These are phyloP conservation scores for Pyropia yezoensis DNA, from an alignment of 23 red algal genomes.

Conservation along the genomic window DNA sequence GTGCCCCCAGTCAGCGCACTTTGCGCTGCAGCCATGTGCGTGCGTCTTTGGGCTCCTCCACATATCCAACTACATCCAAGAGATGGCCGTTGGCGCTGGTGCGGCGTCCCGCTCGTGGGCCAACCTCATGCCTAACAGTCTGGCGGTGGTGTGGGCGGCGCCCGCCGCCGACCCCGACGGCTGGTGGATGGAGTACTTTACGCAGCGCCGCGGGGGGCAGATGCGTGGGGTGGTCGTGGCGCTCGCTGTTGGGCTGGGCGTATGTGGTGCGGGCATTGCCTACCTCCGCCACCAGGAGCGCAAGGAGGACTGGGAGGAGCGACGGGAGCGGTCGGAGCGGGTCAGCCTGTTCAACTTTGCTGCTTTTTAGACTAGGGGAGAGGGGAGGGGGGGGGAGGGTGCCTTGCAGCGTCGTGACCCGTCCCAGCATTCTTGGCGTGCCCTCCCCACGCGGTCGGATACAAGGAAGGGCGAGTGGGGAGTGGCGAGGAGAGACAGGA, in stretches of 20 bases:
- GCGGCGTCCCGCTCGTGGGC: slow-evolving; percentile 47
- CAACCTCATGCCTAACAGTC: slow-evolving; percentile 90
- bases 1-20: slow-evolving; percentile 50
- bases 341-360: too few species aligned
- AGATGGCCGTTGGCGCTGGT: slow-evolving; percentile 72
- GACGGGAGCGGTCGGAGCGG: too few species aligned
- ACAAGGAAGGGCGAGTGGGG: too few species aligned
- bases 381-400: too few species aligned
- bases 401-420: too few species aligned
- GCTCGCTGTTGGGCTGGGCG: slow-evolving; percentile 26
- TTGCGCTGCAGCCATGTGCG: slow-evolving; percentile 39
- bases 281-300: slow-evolving; percentile 53
- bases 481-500: too few species aligned
- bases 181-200: slow-evolving; percentile 98
- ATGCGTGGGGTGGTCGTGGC: slow-evolving; percentile 66
- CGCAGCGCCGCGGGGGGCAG: slow-evolving; percentile 61
- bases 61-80: slow-evolving; percentile 93
- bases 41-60: slow-evolving; percentile 71
- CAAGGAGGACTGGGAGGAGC: slow-evolving; percentile 41
- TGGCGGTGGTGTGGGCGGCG: slow-evolving; percentile 84
- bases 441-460: too few species aligned
- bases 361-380: too few species aligned
- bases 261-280: slow-evolving; percentile 7
- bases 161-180: slow-evolving; percentile 14
- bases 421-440: too few species aligned